Evolutionary conservation across 2,329 filamentous ascomycete genomes (phyloP), one percentile per base, ranked within the genome.

Genomic region (Saccharata proteae): DNA sequence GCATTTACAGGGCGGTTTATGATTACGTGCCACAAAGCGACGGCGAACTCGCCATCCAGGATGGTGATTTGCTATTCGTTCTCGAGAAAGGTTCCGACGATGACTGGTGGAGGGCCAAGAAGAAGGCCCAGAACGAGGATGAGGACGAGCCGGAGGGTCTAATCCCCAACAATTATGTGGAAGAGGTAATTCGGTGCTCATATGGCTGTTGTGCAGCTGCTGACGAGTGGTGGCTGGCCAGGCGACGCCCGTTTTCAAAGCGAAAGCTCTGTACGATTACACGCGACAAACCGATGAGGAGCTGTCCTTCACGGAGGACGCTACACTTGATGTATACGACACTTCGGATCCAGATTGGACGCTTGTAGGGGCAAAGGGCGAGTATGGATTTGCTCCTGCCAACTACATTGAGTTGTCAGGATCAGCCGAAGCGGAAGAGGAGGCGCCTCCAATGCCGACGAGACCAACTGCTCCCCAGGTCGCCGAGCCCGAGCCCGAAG

Each of bases 211-310:
- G 17, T 24, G 16, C 11, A 25, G 14, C 17, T 12, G 22, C 17
- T 6, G 16, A 8, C 13, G 16, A 17, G n/a, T 16, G 18, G n/a
- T 22, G 20, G 20, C 20, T 22, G n/a, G n/a, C 32, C 43, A 83
- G 76, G 77, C 77, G 36, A 62, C 69, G 46, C 71, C 80, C 15
- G 57, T 72, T 39, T 64, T 73, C 39, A 69, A 77, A 43, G 90
- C 88, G 29, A 85, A 80, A 55, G 83, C 90, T n/a, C 71, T 96
- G n/a, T 98, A 88, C 64, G 90, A 98, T 56, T 98, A 98, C 56
- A 82, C 82, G 30, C 75, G 88, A 46, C 90, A 98, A 61, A 98
- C 90, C 15, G 90, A 98, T 51, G 90, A 98, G 58, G 90, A 98
- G 59, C 67, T 98, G 7, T 96, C 88, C 15, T 96, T 98, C 52